Evolutionary conservation across 768 basidiomycete species (phyloP).

Genomic region (Lactifluus hygrophoroides): DNA sequence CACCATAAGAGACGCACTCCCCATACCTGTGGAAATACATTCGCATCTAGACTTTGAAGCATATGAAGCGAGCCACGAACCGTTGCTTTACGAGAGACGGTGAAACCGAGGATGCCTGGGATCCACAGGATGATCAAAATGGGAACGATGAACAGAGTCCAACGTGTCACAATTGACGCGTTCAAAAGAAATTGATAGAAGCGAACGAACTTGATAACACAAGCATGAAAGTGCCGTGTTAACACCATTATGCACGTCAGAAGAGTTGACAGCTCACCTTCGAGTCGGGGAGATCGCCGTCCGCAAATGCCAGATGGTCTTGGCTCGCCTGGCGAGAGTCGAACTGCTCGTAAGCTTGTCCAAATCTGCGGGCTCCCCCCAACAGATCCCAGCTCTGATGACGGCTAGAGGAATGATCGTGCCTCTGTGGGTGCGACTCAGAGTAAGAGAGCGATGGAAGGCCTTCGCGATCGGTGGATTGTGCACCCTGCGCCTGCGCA

Average conservation of each 20-base stretch:
- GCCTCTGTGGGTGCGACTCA: background rate
- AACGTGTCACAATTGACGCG: conserved; percentile 69
- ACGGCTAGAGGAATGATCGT: background rate
- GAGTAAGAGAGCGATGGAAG: background rate
- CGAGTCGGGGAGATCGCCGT: conserved; percentile 53
- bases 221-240: background rate
- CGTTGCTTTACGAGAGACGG: conserved; percentile 39
- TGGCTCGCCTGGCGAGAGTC: conserved; percentile 45
- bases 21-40: conserved; percentile 38
- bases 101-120: conserved; percentile 62
- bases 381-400: conserved; percentile 44
- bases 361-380: conserved; percentile 41
- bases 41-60: background rate
- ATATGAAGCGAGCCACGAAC: conserved; percentile 31
- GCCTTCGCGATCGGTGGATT: background rate
- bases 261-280: conserved; percentile 29
- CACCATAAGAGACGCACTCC: conserved; percentile 59
- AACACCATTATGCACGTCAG: background rate
- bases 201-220: conserved; percentile 39
- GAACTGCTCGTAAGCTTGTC: conserved; percentile 50
- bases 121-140: conserved; percentile 61
- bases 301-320: conserved; percentile 45
- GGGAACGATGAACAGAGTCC: conserved; percentile 73
- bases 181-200: conserved; percentile 69
- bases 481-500: background rate